These are phyloP conservation scores for Nannochloropsis granulata DNA, from an alignment of 108 stramenopile species.

Conservation along the genomic window DNA sequence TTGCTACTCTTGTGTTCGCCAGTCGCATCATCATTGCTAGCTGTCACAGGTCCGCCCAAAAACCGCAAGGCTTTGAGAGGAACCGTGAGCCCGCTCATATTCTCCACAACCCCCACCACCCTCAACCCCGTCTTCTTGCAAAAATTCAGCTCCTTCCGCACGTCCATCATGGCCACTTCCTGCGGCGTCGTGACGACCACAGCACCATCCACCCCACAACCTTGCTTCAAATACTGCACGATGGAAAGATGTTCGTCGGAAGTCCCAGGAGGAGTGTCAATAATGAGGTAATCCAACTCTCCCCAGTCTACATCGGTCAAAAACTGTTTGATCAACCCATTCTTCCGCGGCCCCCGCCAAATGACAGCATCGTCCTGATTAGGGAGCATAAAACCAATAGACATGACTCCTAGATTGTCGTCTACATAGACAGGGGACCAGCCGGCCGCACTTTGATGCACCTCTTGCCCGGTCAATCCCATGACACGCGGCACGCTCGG, in stretches of 20 bases:
- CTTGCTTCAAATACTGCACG: slow-evolving; percentile 80
- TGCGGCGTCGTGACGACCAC: slow-evolving; percentile 97
- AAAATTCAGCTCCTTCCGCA: slow-evolving; percentile 95
- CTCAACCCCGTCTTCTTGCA: slow-evolving; percentile 81
- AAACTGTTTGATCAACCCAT: slow-evolving; percentile 97
- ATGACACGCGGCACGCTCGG: slow-evolving; percentile 87
- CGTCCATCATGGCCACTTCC: slow-evolving; percentile 78
- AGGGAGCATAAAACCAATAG: slow-evolving; percentile 86
- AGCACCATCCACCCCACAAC: slow-evolving; percentile 50
- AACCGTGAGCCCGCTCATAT: slow-evolving; percentile 62
- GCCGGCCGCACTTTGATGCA: slow-evolving; percentile 62
- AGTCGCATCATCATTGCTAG: neutral
- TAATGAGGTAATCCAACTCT: slow-evolving; percentile 76
- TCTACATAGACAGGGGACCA: slow-evolving; percentile 94
- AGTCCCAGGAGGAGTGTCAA: slow-evolving; percentile 99
- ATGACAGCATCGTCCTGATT: slow-evolving; percentile 85
- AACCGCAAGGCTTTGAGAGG: neutral
- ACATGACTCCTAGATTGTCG: slow-evolving; percentile 83
- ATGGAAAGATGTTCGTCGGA: slow-evolving; percentile 97
- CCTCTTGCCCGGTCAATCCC: slow-evolving; percentile 28
- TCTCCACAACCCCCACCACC: slow-evolving; percentile 93
- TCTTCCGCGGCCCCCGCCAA: slow-evolving; percentile 97
- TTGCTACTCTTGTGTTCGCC: neutral
- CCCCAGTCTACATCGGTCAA: slow-evolving; percentile 66
- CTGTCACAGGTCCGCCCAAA: neutral